Evolutionary conservation across 495 filamentous ascomycete genomes (phyloP), one percentile per base, ranked within the genome.

Genomic region (Penicillium psychrofluorescens): DNA sequence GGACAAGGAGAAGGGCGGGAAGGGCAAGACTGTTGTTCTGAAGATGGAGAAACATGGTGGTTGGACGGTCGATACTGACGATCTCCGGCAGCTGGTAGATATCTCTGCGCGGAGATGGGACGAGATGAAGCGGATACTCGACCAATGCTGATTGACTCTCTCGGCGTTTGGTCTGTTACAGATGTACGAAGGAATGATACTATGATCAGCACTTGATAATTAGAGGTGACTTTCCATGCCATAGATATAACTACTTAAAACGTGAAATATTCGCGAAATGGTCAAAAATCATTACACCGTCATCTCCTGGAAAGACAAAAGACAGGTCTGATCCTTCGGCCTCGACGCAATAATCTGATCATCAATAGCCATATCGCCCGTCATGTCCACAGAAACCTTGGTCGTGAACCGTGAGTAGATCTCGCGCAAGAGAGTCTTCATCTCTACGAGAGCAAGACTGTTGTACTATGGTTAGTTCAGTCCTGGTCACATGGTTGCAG

Each of bases 31-130:
- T 14, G 75, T 72, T 46, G 62, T 95, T 22, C 44, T 85, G 54
- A 73, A 76, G 51, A 75, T 95, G 44, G 84, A 89, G 64, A 95
- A 95, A 72, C 71, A 67, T 43, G 90, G 90, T n/a, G 90, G 90
- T n/a, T 71, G 67, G 45, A 59, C 70, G 29, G 64, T 84, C 8
- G 81, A 75, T 27, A 70, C 50, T 13, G 71, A 61, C n/a, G 71
- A 77, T 33, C 64, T 85, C 60, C 73, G 62, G 44, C 62, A 66
- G 35, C 54, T 85, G 49, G 66, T 85, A 6, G 62, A 61, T 30
- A 44, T 76, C 41, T 75, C 78, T 11, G 63, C 62, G 34, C 57
- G 64, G 49, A 73, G 81, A 59, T 83, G 80, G 76, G 63, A 61
- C 14, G 67, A 77, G 38, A 70, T 78, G 58, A 72, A 69, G 47